Base-by-base conservation (phyloP, 2,329 filamentous ascomycete genomes). In the Myriosclerotinia scirpicola region DNA sequence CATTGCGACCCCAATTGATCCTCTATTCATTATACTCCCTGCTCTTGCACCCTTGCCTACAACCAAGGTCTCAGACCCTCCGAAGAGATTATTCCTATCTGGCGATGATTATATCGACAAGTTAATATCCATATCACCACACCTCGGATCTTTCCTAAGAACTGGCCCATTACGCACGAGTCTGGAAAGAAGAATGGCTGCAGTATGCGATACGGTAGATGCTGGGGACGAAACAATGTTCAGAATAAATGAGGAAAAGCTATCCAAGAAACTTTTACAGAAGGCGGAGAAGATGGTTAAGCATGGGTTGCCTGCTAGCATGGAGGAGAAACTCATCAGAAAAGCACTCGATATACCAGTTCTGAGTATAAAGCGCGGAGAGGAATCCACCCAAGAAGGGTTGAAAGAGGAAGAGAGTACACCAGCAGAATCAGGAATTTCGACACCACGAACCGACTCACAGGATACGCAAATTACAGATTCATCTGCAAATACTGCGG, bases 171-270 rank as follows among this genome's bases (percentile, higher is more conserved):
- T 81, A 73, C 82, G 81, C 68, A 76, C 71, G 2, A 79, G 83
- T 42, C 76, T 96, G 0, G 87, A 91, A 73, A 78, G 81, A 14
- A 84, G 92, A 46, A 88, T 96, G 80, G 83, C 81, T 1, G 82
- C 81, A 1, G 82, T 95, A 6, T 96, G 93, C 78, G 93, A 97
- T 73, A 89, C 84, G 0, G 90, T 96, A 14, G 90, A 95, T 44
- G 91, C 90, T 0, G 91, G 90, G 17, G 91, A 91, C 68, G 93
- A 97, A 77, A 86, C 80, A 65, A 92, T 97, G 91, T 97, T 90
- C 77, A 87, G 92, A 15, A 80, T 96, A 34, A 95, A 83, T 72
- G 84, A 90, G 73, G 79, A 82, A 15, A 96, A 93, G 75, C 83
- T 97, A 0, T 74, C 90, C 8, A 75, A 78, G 2, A 82, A 89